Percentiles rank a stretch among this genome's conserved stretches.
phyloP scores from a whole-genome alignment of 768 basidiomycete genomes.

The Rossbeevera mucosa region DNA sequence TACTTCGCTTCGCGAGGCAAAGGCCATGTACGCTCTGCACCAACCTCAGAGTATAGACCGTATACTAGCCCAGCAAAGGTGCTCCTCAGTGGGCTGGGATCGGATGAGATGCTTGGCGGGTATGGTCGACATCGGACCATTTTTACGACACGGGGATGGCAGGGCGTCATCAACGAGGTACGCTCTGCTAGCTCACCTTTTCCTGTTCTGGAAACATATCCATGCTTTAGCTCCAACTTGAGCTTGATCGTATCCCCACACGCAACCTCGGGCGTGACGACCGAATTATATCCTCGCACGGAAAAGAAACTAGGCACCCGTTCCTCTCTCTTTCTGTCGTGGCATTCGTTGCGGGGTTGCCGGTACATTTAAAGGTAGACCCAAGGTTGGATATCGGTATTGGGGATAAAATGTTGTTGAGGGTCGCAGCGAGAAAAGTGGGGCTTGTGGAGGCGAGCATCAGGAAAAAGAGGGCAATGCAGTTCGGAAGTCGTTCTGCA shows the following conservation, averaged over 20 bases:
- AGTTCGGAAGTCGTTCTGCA: constrained; percentile 89
- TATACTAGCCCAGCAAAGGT: constrained; percentile 80
- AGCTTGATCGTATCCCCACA: constrained; percentile 80
- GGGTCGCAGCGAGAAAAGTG: constrained; percentile 65
- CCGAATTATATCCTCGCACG: constrained; percentile 84
- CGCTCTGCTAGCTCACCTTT: not conserved
- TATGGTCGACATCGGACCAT: constrained; percentile 85
- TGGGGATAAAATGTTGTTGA: constrained; percentile 86
- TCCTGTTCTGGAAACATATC: not conserved
- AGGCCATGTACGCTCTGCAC: constrained; percentile 49
- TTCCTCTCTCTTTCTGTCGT: constrained; percentile 82
- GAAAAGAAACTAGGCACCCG: constrained; percentile 89
- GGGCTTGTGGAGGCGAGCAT: constrained; percentile 70
- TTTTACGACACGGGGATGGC: constrained; percentile 65
- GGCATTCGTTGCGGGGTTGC: constrained; percentile 68
- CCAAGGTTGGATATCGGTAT: constrained; percentile 65
- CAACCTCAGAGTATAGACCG: constrained; percentile 31
- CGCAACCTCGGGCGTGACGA: constrained; percentile 95
- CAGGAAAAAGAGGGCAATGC: constrained; percentile 92
- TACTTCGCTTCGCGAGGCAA: constrained; percentile 87
- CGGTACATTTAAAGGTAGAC: constrained; percentile 81
- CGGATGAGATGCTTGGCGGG: constrained; percentile 93
- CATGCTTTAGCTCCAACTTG: constrained; percentile 70
- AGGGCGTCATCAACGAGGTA: constrained; percentile 78
- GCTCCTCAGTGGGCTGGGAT: constrained; percentile 85